Base-by-base conservation (phyloP, 148 eudicot species). In the Rhododendron williamsianum region DNA sequence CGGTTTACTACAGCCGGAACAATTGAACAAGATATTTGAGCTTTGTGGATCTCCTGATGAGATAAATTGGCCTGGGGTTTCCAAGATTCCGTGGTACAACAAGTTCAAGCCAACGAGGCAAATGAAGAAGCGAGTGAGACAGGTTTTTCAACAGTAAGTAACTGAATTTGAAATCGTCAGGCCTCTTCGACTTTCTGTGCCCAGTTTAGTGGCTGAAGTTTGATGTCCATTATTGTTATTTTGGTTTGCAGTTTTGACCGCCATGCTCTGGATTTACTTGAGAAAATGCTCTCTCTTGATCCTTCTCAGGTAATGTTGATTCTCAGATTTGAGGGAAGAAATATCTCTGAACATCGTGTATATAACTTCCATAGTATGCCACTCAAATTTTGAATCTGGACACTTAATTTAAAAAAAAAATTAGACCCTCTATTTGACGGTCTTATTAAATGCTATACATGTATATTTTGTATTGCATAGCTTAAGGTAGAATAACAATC, bases 21-120 rank as follows among this genome's bases (percentile, higher is more conserved):
- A 93, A 86, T 83, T 95, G 91, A 92, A 89, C 87, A 95, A 95
- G 87, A 92, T 93, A 49, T 95, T 90, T 80, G 96, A 93, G 90
- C 89, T 93, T 33, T 95, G 98, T 82, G 98, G 98, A 82, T 89
- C 93, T 90, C 98, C 95, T 67, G 94, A 89, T 79, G 98, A 95
- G 88, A 85, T 85, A 72, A 92, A 85, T 78, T 95, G 98, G 98
- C 98, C 98, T 79, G 95, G 94, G 81, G 96, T 92, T 71, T 93
- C 95, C 71, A 92, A 91, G 86, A 88, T 92, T 76, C 95, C 94
- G 11, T 93, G 95, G 96, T 93, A 95, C 88, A 92, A 89, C 87
- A 93, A 92, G 86, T 93, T 93, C 86, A 95, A 92, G 85, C 98
- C 98, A 76, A 82, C 92, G 19, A 92, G 92, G 82, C 91, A 89